Conservation (phyloP, 2,329 filamentous ascomycete species). For the Xylaria sp. region DNA sequence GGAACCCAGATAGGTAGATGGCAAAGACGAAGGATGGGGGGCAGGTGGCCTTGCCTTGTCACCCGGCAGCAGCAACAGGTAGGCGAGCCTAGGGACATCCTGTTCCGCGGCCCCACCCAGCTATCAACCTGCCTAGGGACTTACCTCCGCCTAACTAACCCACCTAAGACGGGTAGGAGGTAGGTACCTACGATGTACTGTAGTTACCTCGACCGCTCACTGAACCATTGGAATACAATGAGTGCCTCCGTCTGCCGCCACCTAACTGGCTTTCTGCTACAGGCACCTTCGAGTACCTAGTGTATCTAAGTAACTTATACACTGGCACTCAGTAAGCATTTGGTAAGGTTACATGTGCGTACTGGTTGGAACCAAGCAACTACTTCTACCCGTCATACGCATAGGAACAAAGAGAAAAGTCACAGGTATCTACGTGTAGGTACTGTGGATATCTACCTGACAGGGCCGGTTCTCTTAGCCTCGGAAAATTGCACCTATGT, state of each 20-base stretch:
- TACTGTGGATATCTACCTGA: background rate
- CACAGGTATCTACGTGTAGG: no score
- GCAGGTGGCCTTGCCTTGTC: constrained; percentile 31
- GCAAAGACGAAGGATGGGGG: constrained; percentile 26
- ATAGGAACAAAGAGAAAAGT: constrained; percentile 11
- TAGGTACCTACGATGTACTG: background rate
- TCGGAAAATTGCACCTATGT: background rate
- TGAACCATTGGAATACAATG: no score
- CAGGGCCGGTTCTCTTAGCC: background rate
- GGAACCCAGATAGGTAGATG: constrained; percentile 25
- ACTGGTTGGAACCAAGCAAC: no score
- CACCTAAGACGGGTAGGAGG: background rate
- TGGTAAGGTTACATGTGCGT: no score
- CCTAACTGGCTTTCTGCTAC: no score
- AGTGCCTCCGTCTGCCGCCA: no score
- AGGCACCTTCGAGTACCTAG: no score
- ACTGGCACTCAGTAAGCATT: no score
- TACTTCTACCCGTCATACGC: background rate
- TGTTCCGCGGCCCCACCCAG: constrained; percentile 20
- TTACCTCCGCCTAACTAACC: background rate
- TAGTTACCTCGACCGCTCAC: no score
- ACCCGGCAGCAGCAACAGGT: constrained; percentile 18
- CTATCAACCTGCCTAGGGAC: background rate
- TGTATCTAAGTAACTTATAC: no score
- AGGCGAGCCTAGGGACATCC: constrained; percentile 13